Conservation (phyloP, 495 filamentous ascomycete species). For the Podospora appendiculata region DNA sequence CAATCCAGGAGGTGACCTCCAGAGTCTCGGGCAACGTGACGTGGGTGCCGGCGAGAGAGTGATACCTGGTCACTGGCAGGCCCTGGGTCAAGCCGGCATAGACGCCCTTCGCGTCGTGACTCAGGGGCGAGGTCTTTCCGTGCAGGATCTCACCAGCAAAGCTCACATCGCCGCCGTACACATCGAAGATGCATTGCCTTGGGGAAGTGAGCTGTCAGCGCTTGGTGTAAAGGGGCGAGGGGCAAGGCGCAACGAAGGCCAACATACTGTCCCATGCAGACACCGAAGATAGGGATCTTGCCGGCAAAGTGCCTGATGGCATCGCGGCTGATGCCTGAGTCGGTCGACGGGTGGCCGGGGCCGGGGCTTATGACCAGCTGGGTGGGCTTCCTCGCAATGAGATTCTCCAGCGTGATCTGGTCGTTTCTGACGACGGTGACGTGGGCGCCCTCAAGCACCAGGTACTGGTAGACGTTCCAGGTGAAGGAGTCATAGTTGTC, state of each 20-base stretch:
- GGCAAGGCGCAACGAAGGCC: not conserved
- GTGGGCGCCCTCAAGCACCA: constrained; percentile 84
- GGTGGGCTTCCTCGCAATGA: constrained; percentile 75
- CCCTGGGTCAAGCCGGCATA: constrained; percentile 71
- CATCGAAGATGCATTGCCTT: constrained; percentile 85
- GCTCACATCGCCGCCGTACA: constrained; percentile 84
- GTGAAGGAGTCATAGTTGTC: constrained; percentile 99
- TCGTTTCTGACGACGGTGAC: constrained; percentile 91
- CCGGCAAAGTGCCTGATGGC: constrained; percentile 90
- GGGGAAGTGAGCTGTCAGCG: not conserved
- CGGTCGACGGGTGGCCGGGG: constrained; percentile 81
- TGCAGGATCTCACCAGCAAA: constrained; percentile 95
- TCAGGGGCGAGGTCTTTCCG: constrained; percentile 87
- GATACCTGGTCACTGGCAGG: constrained; percentile 87
- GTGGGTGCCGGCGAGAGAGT: constrained; percentile 91
- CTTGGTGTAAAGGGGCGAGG: not conserved
- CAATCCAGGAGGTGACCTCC: constrained; percentile 85
- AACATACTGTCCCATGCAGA: constrained; percentile 92
- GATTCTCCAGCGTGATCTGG: constrained; percentile 73
- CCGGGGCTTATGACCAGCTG: constrained; percentile 94
- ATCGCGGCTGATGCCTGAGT: constrained; percentile 86
- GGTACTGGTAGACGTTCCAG: constrained; percentile 98
- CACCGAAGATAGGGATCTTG: constrained; percentile 92
- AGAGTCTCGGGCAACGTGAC: constrained; percentile 79
- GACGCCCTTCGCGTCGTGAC: constrained; percentile 81